Base-by-base conservation (phyloP, 176 grass and related monocot species). In the Eragrostis curvula region DNA sequence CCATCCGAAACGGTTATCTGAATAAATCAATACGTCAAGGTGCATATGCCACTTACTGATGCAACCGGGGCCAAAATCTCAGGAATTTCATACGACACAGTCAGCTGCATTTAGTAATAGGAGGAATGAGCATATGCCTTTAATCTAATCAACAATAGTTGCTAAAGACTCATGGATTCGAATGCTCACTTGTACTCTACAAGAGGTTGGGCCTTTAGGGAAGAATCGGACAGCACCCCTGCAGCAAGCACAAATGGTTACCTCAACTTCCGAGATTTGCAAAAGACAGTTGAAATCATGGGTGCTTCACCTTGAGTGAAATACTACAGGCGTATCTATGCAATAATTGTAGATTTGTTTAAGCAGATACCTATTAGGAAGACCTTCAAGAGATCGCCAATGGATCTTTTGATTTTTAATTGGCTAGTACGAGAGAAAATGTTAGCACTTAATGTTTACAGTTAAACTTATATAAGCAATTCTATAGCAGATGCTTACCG, bases 321-420 rank as follows among this genome's bases (percentile, higher is more conserved):
- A 59, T 16, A 62, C 7, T n/a, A 45, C 20, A 79, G 47, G 25
- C 77, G 18, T 44, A 63, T 18, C 12, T 74, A 83, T 77, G 8
- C 20, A 74, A 17, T 58, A 76, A 28, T n/a, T 72, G 15, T 27
- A 46, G 12, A 42, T 51, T 20, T 42, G 1, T 39, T 11, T 15
- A 59, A 60, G 28, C 12, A 67, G 11, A 46, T 70, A 98, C 96
- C 96, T 96, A 76, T 99, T 99, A 53, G 85, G 85, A 90, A 99
- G 89, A 76, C 96, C 96, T 90, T 99, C 93, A 70, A 99, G 89
- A 70, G 96, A 99, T 18, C 96, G 67, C 96, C 96, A 99, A 66
- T 99, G 96, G 27, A 99, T 99, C 78, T 99, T 99, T 85, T 99
- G 96, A 73, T 99, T 94, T 86, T 90, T 90, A 77, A 66, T 96